Percentiles rank a stretch among this genome's conserved stretches.
These are phyloP conservation scores for Lepidium africanum DNA, from an alignment of 345 rosid genomes.

Conservation along the genomic window DNA sequence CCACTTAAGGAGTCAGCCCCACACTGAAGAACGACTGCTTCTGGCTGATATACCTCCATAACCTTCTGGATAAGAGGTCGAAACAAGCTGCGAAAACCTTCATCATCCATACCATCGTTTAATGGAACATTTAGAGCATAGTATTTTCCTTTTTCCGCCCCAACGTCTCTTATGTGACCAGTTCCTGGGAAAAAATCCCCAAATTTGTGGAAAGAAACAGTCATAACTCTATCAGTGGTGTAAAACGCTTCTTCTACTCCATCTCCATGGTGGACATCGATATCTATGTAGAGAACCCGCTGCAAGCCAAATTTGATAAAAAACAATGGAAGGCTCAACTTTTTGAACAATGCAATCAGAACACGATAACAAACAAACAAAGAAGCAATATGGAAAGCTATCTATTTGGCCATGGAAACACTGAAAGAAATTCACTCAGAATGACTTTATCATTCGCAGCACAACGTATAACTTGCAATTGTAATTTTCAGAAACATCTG, in stretches of 20 bases:
- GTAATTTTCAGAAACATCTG: not conserved
- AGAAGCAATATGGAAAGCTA: not conserved
- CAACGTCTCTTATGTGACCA: constrained; percentile 79
- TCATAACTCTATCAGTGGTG: constrained; percentile 99
- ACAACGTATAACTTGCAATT: not conserved
- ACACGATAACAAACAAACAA: not conserved
- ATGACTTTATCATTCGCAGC: not conserved
- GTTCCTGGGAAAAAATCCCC: constrained; percentile 99
- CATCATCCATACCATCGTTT: constrained; percentile 88
- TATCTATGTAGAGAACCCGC: constrained; percentile 90
- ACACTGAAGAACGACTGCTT: constrained; percentile 98
- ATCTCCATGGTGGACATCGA: constrained; percentile 98
- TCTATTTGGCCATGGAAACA: not conserved
- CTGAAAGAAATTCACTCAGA: not conserved
- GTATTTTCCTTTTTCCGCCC: constrained; percentile 58
- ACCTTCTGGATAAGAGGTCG: constrained; percentile 83
- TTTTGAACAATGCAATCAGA: not conserved
- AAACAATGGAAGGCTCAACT: not conserved
- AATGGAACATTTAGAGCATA: constrained; percentile 95
- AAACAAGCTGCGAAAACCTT: constrained; percentile 69
- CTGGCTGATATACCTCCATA: constrained; percentile 96
- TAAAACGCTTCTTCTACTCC: constrained; percentile 99
- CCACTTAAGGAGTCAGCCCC: constrained; percentile 98
- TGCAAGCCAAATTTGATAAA: constrained; percentile 34
- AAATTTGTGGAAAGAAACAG: constrained; percentile 92